Conservation (phyloP, 805 yeast genomes). For the Candida xyloterini region DNA sequence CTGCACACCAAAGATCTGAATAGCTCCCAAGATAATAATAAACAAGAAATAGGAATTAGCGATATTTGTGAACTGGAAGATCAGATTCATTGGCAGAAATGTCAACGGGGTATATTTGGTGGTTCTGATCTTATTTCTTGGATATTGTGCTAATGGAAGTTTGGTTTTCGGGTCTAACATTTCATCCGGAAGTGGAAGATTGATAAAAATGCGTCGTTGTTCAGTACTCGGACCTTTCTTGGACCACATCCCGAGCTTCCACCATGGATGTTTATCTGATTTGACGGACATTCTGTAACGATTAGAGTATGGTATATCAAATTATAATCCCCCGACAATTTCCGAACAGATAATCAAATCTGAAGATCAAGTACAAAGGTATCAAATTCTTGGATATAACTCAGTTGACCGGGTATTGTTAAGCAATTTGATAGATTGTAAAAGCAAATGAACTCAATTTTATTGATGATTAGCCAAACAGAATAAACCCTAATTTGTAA, state of each 20-base stretch:
- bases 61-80: slow-evolving; percentile 54
- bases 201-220: slow-evolving; percentile 51
- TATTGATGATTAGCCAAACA: background rate
- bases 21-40: slow-evolving; percentile 54
- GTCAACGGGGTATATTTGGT: slow-evolving; percentile 60
- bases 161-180: slow-evolving; percentile 55
- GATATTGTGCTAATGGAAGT: slow-evolving; percentile 37
- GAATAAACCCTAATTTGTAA: background rate
- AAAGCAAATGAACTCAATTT: background rate
- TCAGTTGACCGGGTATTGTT: background rate
- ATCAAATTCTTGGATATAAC: background rate
- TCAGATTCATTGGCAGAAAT: slow-evolving; percentile 54
- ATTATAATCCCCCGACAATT: background rate
- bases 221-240: slow-evolving; percentile 9
- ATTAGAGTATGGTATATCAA: background rate
- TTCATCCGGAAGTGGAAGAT: slow-evolving; percentile 58
- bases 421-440: background rate
- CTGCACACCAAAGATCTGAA: slow-evolving; percentile 70
- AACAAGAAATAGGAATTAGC: slow-evolving; percentile 60
- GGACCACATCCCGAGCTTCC: background rate
- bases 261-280: background rate
- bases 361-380: background rate
- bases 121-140: slow-evolving; percentile 59
- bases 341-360: background rate
- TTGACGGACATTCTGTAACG: background rate